Conservation (phyloP, 331 rosid genomes). For the Pyrus hybrid region DNA sequence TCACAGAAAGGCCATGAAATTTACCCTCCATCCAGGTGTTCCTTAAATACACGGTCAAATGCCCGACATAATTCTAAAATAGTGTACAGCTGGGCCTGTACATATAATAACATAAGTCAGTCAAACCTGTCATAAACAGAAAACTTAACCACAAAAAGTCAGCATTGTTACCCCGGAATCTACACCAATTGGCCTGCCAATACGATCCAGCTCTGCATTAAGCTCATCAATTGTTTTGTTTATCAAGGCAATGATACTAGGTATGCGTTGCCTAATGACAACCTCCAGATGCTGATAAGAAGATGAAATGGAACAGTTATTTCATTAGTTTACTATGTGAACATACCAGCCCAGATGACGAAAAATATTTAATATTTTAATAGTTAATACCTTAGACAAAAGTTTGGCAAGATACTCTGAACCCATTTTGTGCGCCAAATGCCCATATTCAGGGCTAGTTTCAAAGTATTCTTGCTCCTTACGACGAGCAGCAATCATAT, state of each 20-base stretch:
- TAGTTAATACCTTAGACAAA: constrained; percentile 64
- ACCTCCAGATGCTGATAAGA: constrained; percentile 78
- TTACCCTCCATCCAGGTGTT: constrained; percentile 99
- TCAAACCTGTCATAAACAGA: constrained; percentile 7
- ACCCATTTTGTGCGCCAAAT: constrained; percentile 96
- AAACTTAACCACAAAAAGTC: constrained; percentile 9
- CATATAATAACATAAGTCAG: background rate
- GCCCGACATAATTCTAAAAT: constrained; percentile 97
- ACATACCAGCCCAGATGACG: constrained; percentile 8
- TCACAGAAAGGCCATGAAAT: background rate
- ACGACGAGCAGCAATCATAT: constrained; percentile 88
- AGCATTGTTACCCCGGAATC: constrained; percentile 79
- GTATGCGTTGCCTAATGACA: constrained; percentile 97
- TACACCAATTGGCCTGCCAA: constrained; percentile 90
- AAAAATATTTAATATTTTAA: background rate
- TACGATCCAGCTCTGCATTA: constrained; percentile 91
- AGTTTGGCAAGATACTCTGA: constrained; percentile 98
- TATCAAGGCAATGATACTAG: constrained; percentile 85
- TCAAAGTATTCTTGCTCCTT: constrained; percentile 95
- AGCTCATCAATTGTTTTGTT: constrained; percentile 92
- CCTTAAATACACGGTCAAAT: constrained; percentile 93
- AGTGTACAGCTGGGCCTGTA: constrained; percentile 89
- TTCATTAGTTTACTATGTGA: background rate
- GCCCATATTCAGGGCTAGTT: constrained; percentile 97
- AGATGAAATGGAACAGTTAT: constrained; percentile 2